Base-by-base conservation (phyloP, 371 early-diverging fungal genomes). In the Gilbertella persicaria region DNA sequence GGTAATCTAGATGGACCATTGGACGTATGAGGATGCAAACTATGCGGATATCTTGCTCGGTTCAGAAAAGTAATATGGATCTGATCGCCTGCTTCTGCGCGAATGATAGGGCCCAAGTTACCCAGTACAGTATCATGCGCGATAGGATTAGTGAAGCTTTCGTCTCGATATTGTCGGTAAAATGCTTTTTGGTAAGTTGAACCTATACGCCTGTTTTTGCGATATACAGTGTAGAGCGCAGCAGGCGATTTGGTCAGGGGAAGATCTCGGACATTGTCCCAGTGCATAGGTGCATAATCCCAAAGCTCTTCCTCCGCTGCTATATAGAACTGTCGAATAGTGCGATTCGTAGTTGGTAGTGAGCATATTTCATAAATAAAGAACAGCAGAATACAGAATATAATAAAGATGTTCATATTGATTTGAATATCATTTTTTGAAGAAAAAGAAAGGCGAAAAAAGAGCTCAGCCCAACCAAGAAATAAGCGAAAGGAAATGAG, bases 21-120 rank as follows among this genome's bases (percentile, higher is more conserved):
- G 10, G 41, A 53, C 5, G 48, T 60, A 50, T 76, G 70, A 7
- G 80, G 78, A 63, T 79, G 79, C n/a, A 81, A 47, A 36, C 71
- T 71, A 46, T 62, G 73, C 4, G 74, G 64, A n/a, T 71, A 51
- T 10, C 41, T 55, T 0, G 78, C 78, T 29, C 50, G 60, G 54
- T 82, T 82, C 28, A 55, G 40, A 58, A 79, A 79, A 5, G 45
- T 39, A 23, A 82, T 66, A 6, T 55, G 61, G 16, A 82, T 41
- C 24, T 65, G 71, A 54, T 79, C 79, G 10, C 78, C 78, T 36
- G 72, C 75, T 51, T 82, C 80, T 13, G 73, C 82, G 45, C 80
- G 67, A 43, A 82, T 53, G 13, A 79, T 55, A 14, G 82, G 82
- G 0, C 82, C 82, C 28, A 79, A 23, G 13, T 72, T 43, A 2